Evolutionary conservation across 2,329 filamentous ascomycete species (phyloP).

Genomic region (Hypoxylon sp.): DNA sequence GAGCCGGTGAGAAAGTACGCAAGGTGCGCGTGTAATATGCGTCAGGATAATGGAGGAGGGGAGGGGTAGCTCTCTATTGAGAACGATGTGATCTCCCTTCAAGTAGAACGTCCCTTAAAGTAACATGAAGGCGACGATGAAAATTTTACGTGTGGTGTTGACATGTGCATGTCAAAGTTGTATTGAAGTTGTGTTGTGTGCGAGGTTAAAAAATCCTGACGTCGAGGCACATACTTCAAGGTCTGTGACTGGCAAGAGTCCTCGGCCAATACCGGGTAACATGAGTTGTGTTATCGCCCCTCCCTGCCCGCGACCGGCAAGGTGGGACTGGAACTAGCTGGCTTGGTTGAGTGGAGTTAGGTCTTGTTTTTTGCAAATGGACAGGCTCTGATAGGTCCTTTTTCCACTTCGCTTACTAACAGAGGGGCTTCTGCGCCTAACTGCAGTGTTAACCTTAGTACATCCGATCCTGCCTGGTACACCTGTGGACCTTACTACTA

Average conservation of each 20-base stretch:
- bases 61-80: slow-evolving; percentile 1
- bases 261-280: slow-evolving; percentile 52
- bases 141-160: slow-evolving; percentile 27
- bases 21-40: slow-evolving; percentile 6
- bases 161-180: slow-evolving; percentile 28
- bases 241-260: slow-evolving; percentile 5
- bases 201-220: slow-evolving; percentile 45
- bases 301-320: slow-evolving; percentile 17
- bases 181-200: slow-evolving; percentile 27
- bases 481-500: too few species aligned
- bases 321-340: not conserved
- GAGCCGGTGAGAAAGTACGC: slow-evolving; percentile 5
- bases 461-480: not conserved
- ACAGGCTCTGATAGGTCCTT: slow-evolving; percentile 37
- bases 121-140: slow-evolving; percentile 6
- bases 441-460: not conserved
- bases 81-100: not conserved
- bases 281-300: slow-evolving; percentile 31
- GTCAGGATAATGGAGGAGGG: slow-evolving; percentile 21
- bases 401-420: slow-evolving; percentile 14
- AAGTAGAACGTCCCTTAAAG: slow-evolving; percentile 2
- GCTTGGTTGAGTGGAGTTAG: slow-evolving; percentile 7
- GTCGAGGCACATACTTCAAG: slow-evolving; percentile 36
- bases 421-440: slow-evolving; percentile 5
- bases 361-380: slow-evolving; percentile 36